These are phyloP conservation scores for Cavenderia fasciculata DNA, from an alignment of 78 protist genomes.

Conservation along the genomic window DNA sequence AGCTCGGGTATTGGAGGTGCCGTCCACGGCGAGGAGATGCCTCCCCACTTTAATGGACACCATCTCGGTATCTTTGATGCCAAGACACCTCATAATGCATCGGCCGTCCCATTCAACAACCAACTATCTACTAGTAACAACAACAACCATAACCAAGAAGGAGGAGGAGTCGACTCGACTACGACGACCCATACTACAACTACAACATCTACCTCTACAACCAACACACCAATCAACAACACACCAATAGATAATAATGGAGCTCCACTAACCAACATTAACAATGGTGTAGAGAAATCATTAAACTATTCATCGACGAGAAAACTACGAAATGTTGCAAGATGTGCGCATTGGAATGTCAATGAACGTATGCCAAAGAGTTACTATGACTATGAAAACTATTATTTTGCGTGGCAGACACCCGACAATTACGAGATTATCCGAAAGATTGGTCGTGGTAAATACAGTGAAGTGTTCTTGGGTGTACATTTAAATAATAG, in stretches of 20 bases:
- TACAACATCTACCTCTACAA: background rate
- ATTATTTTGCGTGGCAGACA: conserved; percentile 53
- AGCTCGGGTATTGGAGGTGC: too few species aligned
- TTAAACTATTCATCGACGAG: conserved; percentile 7
- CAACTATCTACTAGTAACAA: background rate
- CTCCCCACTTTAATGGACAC: too few species aligned
- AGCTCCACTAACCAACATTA: background rate
- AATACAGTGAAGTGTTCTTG: conserved; percentile 99
- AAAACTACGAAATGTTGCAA: conserved; percentile 49
- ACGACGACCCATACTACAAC: too few species aligned
- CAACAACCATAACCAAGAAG: background rate
- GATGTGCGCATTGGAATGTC: conserved; percentile 52
- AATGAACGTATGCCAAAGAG: conserved; percentile 55
- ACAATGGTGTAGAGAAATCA: too few species aligned
- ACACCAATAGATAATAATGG: background rate
- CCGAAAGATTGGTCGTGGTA: conserved; percentile 99
- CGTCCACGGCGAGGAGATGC: too few species aligned
- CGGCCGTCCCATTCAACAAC: background rate
- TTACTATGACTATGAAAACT: conserved; percentile 72
- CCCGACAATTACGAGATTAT: conserved; percentile 94
- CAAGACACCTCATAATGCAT: too few species aligned
- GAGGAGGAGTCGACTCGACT: too few species aligned
- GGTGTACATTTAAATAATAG: too few species aligned
- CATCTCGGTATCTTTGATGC: too few species aligned
- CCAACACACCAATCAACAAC: background rate